Conservation (phyloP, 192 early-diverging fungal species). For the Backusella tuberculispora region DNA sequence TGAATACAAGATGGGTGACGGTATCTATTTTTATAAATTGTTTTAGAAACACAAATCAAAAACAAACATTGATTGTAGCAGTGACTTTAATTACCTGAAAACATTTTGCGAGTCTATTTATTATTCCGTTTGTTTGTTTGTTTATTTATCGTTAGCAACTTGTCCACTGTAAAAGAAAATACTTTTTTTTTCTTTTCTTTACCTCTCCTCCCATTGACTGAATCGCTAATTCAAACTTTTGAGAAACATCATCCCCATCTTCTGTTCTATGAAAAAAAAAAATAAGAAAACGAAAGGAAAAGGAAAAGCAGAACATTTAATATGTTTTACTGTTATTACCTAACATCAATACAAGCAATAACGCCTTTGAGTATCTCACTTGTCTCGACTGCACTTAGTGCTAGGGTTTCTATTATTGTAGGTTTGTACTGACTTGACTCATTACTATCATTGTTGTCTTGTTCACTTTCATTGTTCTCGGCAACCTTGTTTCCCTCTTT, state of each 20-base stretch:
- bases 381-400: not conserved
- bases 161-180: not conserved
- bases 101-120: slow-evolving; percentile 27
- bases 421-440: not conserved
- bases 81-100: slow-evolving; percentile 15
- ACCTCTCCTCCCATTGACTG: slow-evolving; percentile 42
- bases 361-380: slow-evolving; percentile 22
- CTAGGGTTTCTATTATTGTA: not conserved
- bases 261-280: slow-evolving; percentile 32
- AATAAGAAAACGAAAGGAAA: not conserved
- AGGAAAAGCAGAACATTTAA: not conserved
- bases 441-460: not conserved
- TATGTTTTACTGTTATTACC: slow-evolving; percentile 6
- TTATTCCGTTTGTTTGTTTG: not conserved
- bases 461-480: too few relatives aligned
- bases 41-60: not conserved
- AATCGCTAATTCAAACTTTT: slow-evolving; percentile 35
- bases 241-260: slow-evolving; percentile 42
- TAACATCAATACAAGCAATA: slow-evolving; percentile 34
- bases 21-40: slow-evolving; percentile 22
- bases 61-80: not conserved
- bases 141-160: not conserved
- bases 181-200: not conserved
- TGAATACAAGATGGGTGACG: slow-evolving; percentile 38
- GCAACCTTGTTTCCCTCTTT: too few relatives aligned